Conservation (phyloP, 2,329 filamentous ascomycete species). For the Colletotrichum tofieldiae region DNA sequence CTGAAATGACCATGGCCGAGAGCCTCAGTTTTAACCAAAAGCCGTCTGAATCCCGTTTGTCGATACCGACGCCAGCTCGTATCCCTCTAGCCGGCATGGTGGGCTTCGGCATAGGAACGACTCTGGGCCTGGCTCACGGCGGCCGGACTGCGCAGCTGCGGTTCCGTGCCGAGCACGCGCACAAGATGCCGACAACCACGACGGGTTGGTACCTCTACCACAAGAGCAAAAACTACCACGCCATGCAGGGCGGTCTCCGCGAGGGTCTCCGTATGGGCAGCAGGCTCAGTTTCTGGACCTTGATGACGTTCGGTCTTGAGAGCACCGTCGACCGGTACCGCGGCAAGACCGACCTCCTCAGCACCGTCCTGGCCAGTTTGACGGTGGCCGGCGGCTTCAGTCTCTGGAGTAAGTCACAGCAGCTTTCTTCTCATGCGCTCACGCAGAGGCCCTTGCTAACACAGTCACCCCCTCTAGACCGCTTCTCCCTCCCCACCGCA, state of each 20-base stretch:
- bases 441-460: slow-evolving; percentile 25
- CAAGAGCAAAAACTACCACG: slow-evolving; percentile 96
- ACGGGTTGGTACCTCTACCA: slow-evolving; percentile 99
- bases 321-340: slow-evolving; percentile 85
- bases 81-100: slow-evolving; percentile 75
- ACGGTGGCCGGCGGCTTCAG: slow-evolving; percentile 91
- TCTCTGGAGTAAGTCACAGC: slow-evolving; percentile 77
- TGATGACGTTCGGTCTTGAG: slow-evolving; percentile 85
- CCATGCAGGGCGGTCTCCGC: slow-evolving; percentile 81
- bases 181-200: slow-evolving; percentile 87
- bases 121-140: slow-evolving; percentile 80
- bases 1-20: slow-evolving; percentile 28
- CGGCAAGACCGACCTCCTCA: slow-evolving; percentile 81
- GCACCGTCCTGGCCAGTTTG: slow-evolving; percentile 86
- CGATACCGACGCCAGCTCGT: slow-evolving; percentile 76
- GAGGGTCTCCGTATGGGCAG: slow-evolving; percentile 84
- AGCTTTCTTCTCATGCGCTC: too few species aligned
- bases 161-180: slow-evolving; percentile 96
- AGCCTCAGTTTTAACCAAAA: slow-evolving; percentile 51
- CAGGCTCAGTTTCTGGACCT: slow-evolving; percentile 80
- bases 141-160: slow-evolving; percentile 82
- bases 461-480: slow-evolving; percentile 68
- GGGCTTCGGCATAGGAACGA: slow-evolving; percentile 78
- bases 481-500: slow-evolving; percentile 83
- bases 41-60: slow-evolving; percentile 63